These are phyloP conservation scores for Penicillium riverlandense DNA, from an alignment of 495 filamentous ascomycete species.

Conservation along the genomic window DNA sequence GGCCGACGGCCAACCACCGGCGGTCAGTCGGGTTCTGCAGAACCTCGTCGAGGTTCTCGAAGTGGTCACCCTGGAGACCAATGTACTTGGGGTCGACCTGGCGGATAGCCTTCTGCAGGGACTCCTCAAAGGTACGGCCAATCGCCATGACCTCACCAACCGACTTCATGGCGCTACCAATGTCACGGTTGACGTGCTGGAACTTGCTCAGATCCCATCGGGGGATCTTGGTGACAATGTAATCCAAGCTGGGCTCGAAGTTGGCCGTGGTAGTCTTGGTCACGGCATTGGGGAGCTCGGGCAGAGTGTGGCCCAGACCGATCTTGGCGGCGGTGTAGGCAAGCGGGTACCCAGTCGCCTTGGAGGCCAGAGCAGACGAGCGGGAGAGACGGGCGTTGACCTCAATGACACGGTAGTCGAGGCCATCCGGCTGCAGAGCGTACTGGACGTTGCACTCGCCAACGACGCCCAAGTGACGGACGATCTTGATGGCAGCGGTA, in stretches of 20 bases:
- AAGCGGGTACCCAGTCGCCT: slow-evolving; percentile 93
- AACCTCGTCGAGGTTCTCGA: slow-evolving; percentile 85
- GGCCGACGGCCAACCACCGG: slow-evolving; percentile 93
- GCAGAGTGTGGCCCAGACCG: slow-evolving; percentile 86
- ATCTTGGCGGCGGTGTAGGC: slow-evolving; percentile 98
- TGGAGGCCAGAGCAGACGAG: slow-evolving; percentile 91
- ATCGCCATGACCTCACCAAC: slow-evolving; percentile 99
- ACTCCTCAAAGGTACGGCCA: slow-evolving; percentile 95
- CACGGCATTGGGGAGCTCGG: slow-evolving; percentile 92
- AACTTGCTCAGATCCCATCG: slow-evolving; percentile 97
- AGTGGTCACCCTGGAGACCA: slow-evolving; percentile 92
- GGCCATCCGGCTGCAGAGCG: slow-evolving; percentile 86
- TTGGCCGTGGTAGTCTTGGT: slow-evolving; percentile 98
- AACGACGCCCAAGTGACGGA: slow-evolving; percentile 89
- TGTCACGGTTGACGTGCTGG: slow-evolving; percentile 95
- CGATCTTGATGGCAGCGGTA: slow-evolving; percentile 91
- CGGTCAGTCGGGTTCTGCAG: slow-evolving; percentile 90
- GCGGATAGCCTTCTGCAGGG: slow-evolving; percentile 96
- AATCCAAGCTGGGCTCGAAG: slow-evolving; percentile 95
- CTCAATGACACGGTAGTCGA: slow-evolving; percentile 97
- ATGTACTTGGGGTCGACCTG: slow-evolving; percentile 89
- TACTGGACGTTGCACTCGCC: slow-evolving; percentile 99
- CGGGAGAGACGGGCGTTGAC: slow-evolving; percentile 94
- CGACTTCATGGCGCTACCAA: slow-evolving; percentile 96
- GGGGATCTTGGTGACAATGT: slow-evolving; percentile 97